Conservation (phyloP, 768 basidiomycete species). For the Tulasnella sp. region DNA sequence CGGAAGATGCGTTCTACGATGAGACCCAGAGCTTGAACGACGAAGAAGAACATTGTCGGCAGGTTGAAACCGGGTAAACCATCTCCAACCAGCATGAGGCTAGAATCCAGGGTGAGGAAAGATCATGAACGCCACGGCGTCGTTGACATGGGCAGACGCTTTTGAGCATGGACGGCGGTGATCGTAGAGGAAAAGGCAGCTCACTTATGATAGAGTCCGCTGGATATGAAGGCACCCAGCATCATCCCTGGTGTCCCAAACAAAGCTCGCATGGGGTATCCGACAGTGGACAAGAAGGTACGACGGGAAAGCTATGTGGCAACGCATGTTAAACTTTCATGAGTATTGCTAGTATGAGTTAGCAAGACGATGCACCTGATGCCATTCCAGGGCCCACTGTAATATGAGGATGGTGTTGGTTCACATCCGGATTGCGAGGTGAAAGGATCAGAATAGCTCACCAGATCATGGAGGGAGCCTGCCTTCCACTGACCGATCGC, state of each 20-base stretch:
- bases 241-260: constrained; percentile 13
- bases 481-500: constrained; percentile 6
- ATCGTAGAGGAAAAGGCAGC: not conserved
- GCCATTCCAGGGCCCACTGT: constrained; percentile 17
- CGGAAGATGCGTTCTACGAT: constrained; percentile 14
- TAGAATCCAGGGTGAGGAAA: not conserved
- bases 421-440: not conserved
- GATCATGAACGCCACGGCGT: not conserved
- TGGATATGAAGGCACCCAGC: constrained; percentile 13
- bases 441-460: no score
- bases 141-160: no score
- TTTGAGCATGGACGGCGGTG: not conserved
- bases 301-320: constrained; percentile 5
- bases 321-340: not conserved
- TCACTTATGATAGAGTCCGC: constrained; percentile 14
- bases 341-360: not conserved
- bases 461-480: not conserved
- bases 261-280: constrained; percentile 11
- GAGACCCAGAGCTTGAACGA: constrained; percentile 14
- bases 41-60: constrained; percentile 11
- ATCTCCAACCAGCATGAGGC: constrained; percentile 7
- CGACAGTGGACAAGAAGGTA: constrained; percentile 13
- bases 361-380: constrained; percentile 2
- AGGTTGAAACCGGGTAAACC: constrained; percentile 6
- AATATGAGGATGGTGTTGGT: not conserved